phyloP scores from a whole-genome alignment of 2,329 filamentous ascomycete genomes.

The Didymella keratinophila region DNA sequence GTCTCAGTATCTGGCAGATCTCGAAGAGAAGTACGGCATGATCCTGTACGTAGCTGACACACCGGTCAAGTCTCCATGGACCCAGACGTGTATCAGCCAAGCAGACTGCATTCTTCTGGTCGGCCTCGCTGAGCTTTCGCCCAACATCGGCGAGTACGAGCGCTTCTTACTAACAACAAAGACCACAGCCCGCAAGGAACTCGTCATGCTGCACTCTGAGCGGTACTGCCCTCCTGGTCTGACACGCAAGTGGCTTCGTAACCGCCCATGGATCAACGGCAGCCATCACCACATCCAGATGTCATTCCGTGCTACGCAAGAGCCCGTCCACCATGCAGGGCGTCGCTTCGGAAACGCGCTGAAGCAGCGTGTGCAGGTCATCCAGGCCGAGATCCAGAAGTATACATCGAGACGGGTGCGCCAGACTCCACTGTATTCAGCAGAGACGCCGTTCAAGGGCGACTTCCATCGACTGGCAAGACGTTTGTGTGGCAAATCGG shows the following conservation, averaged over 20 bases:
- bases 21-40: constrained; percentile 96
- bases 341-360: constrained; percentile 84
- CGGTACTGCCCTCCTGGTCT: constrained; percentile 85
- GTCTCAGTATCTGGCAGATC: constrained; percentile 92
- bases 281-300: constrained; percentile 98
- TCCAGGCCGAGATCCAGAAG: constrained; percentile 97
- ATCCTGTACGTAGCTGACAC: constrained; percentile 97
- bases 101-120: constrained; percentile 96
- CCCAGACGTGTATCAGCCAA: constrained; percentile 95
- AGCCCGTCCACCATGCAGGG: constrained; percentile 76
- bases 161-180: constrained; percentile 96
- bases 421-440: constrained; percentile 86
- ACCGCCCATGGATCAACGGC: constrained; percentile 96
- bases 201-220: constrained; percentile 89
- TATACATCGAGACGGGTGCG: constrained; percentile 94
- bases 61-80: constrained; percentile 97
- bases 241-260: constrained; percentile 84
- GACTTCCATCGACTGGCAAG: constrained; percentile 95
- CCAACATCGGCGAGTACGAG: constrained; percentile 94
- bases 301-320: constrained; percentile 78
- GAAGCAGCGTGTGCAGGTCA: constrained; percentile 90
- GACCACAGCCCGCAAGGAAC: constrained; percentile 90
- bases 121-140: constrained; percentile 86
- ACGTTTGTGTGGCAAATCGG: constrained; percentile 89
- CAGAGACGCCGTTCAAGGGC: constrained; percentile 91